A percentile compares a stretch with the other conserved stretches of the same genome.
phyloP scores from a whole-genome alignment of 352 stramenopile genomes.

The Phytophthora crassamura region DNA sequence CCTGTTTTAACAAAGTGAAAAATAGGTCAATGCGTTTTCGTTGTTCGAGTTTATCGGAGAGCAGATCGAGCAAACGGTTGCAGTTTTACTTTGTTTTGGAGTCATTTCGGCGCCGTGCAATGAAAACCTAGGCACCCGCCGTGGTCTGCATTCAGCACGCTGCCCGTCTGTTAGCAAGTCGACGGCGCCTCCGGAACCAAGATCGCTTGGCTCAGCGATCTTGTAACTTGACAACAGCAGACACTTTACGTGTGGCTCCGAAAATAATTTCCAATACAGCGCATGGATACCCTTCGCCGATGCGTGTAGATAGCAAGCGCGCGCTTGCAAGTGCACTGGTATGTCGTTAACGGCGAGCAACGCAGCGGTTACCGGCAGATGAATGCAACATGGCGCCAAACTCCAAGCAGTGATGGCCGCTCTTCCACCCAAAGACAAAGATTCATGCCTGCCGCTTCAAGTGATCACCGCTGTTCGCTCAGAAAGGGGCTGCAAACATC shows the following conservation, averaged over 20 bases:
- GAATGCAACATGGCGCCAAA: constrained; percentile 16
- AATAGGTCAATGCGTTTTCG: constrained; percentile 2
- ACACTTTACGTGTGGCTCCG: constrained; percentile 1
- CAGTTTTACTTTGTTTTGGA: background rate
- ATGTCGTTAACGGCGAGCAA: constrained; percentile 1
- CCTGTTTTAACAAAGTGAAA: constrained; percentile 8
- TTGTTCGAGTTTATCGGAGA: background rate
- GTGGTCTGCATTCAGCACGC: constrained; percentile 10
- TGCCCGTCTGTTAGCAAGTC: constrained; percentile 2
- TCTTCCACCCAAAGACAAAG: constrained; percentile 13
- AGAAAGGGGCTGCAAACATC: constrained; percentile 18
- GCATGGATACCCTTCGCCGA: background rate
- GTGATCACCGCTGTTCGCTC: constrained; percentile 18
- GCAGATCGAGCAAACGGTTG: background rate
- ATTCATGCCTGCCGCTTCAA: constrained; percentile 24
- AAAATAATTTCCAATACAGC: constrained; percentile 16
- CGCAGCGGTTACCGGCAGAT: background rate
- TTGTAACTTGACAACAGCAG: background rate
- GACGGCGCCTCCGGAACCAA: no score
- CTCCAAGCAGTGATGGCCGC: constrained; percentile 7
- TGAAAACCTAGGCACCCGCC: constrained; percentile 9
- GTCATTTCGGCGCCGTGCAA: constrained; percentile 11
- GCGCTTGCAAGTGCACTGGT: background rate
- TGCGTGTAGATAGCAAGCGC: background rate
- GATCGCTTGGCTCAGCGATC: background rate